Evolutionary conservation across 78 protist genomes (phyloP).

Genomic region (slime mould (Dictyostelium discoideum)): DNA sequence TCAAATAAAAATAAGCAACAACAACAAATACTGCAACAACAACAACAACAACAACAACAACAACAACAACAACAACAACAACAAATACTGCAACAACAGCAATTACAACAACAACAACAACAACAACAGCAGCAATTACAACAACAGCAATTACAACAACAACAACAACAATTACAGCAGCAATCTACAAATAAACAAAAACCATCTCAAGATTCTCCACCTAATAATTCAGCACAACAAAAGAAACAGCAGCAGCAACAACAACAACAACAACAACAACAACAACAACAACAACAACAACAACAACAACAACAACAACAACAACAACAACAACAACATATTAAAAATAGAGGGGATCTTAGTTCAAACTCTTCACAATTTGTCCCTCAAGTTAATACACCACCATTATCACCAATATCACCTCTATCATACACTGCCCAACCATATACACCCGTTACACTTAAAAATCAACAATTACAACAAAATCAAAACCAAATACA

Average conservation of each 20-base stretch:
- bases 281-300: neutral
- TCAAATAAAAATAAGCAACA: neutral
- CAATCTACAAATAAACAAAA: neutral
- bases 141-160: neutral
- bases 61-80: neutral
- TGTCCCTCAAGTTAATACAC: neutral
- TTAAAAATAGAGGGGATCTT: neutral
- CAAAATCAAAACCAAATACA: conserved; percentile 18
- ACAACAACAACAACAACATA: neutral
- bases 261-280: neutral
- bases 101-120: neutral
- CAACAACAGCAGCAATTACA: neutral
- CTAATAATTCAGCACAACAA: neutral
- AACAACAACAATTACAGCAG: neutral
- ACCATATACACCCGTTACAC: neutral
- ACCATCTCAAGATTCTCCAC: neutral
- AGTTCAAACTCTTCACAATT: neutral
- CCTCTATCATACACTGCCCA: neutral
- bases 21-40: neutral
- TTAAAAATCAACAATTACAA: conserved; percentile 19
- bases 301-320: neutral
- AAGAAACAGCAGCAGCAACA: neutral
- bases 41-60: conserved; percentile 28
- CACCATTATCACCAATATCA: conserved; percentile 24
- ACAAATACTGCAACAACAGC: neutral